A percentile compares a stretch with the other conserved stretches of the same genome.
Conservation (phyloP, 805 yeast species). For the Lipomyces kockii region DNA sequence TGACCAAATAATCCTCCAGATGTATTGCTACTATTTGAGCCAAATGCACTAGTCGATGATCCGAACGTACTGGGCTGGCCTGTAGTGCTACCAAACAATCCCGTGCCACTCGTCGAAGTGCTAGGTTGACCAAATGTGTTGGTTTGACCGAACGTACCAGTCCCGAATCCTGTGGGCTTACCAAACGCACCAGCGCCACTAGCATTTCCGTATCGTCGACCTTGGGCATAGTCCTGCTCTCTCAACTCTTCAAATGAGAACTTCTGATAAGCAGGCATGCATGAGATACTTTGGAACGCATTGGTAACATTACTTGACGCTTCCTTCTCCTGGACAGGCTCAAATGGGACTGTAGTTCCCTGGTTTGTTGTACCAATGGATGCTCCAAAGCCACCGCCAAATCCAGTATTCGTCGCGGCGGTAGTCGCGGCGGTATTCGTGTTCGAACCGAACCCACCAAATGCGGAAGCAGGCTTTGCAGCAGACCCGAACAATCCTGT, state of each 20-base stretch:
- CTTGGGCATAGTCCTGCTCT: slow-evolving; percentile 80
- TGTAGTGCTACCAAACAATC: slow-evolving; percentile 52
- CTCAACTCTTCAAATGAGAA: slow-evolving; percentile 88
- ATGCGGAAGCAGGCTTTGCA: slow-evolving; percentile 31
- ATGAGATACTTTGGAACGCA: slow-evolving; percentile 65
- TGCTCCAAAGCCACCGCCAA: slow-evolving; percentile 27
- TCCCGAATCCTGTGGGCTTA: slow-evolving; percentile 38
- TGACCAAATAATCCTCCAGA: slow-evolving; percentile 39
- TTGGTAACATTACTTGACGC: slow-evolving; percentile 30
- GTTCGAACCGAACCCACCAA: slow-evolving; percentile 40
- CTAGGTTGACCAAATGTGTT: slow-evolving; percentile 26
- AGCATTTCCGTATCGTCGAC: slow-evolving; percentile 50
- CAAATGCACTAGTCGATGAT: slow-evolving; percentile 23
- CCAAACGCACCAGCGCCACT: slow-evolving; percentile 40
- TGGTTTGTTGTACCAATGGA: slow-evolving; percentile 26
- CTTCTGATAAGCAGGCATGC: slow-evolving; percentile 89
- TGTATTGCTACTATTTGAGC: slow-evolving; percentile 37
- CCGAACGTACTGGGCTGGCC: slow-evolving; percentile 38
- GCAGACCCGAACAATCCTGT: slow-evolving; percentile 38
- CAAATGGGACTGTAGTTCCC: slow-evolving; percentile 37
- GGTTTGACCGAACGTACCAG: slow-evolving; percentile 41
- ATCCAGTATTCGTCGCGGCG: slow-evolving; percentile 23
- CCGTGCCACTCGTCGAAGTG: slow-evolving; percentile 36
- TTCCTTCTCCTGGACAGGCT: slow-evolving; percentile 39
- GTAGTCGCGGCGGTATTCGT: slow-evolving; percentile 10